These are phyloP conservation scores for Maudiozyma turicensis DNA, from an alignment of 805 yeast species.

Conservation along the genomic window DNA sequence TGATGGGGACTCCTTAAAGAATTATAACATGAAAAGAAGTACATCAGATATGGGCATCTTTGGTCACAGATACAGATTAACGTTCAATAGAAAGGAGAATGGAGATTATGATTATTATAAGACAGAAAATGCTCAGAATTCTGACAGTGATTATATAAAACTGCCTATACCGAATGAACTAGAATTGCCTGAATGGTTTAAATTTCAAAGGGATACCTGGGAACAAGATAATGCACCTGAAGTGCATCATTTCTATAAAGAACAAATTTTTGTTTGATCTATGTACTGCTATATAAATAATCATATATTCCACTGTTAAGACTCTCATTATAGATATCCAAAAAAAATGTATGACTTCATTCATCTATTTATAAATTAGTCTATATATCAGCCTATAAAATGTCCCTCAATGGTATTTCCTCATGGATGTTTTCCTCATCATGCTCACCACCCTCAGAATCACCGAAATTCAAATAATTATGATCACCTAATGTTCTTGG, in stretches of 20 bases:
- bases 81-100: slow-evolving; percentile 25
- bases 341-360: not conserved
- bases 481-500: slow-evolving; percentile 86
- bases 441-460: slow-evolving; percentile 4
- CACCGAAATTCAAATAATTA: slow-evolving; percentile 42
- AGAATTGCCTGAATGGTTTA: slow-evolving; percentile 70
- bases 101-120: slow-evolving; percentile 34
- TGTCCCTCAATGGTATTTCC: slow-evolving; percentile 14
- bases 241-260: slow-evolving; percentile 28
- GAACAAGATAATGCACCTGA: slow-evolving; percentile 36
- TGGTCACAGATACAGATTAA: slow-evolving; percentile 25
- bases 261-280: slow-evolving; percentile 21
- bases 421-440: slow-evolving; percentile 3
- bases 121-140: slow-evolving; percentile 21
- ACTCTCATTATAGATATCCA: no score
- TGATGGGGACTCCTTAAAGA: slow-evolving; percentile 1
- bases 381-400: slow-evolving; percentile 5
- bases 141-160: slow-evolving; percentile 2
- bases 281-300: not conserved
- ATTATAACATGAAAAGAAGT: slow-evolving; percentile 6
- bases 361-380: not conserved
- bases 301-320: no score
- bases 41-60: slow-evolving; percentile 25
- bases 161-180: slow-evolving; percentile 52
- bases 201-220: slow-evolving; percentile 55